phyloP scores from a whole-genome alignment of 2,329 filamentous ascomycete species.

The Fusarium chaquense region DNA sequence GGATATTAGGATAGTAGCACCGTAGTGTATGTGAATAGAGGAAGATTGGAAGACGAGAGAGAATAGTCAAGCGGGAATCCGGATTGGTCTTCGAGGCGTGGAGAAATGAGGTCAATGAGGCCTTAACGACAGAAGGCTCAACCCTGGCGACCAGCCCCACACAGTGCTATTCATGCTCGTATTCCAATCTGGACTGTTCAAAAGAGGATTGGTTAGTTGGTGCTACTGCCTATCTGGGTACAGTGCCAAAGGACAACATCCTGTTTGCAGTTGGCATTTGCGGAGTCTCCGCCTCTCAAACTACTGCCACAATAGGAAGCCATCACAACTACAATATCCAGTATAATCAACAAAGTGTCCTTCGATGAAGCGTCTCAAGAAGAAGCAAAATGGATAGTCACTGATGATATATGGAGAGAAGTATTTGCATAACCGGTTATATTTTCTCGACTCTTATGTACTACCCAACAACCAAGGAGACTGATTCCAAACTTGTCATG shows the following conservation, averaged over 20 bases:
- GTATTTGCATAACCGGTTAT: not conserved
- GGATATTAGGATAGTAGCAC: not conserved
- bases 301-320: not conserved
- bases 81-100: not conserved
- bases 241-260: not conserved
- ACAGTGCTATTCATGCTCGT: not conserved
- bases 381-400: not conserved
- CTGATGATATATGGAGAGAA: fast-evolving
- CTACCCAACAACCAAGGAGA: not conserved
- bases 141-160: not conserved
- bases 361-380: fast-evolving
- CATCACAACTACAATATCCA: not conserved
- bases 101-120: slow-evolving; percentile 12
- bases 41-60: not conserved
- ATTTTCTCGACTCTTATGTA: not conserved
- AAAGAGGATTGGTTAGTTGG: not conserved
- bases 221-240: not conserved
- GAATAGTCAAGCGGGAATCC: not conserved
- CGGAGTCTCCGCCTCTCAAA: not conserved
- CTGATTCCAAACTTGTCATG: not conserved
- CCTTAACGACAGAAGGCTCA: not conserved
- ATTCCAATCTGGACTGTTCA: not conserved
- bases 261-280: not conserved
- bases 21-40: fast-evolving
- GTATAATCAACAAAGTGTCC: not conserved